phyloP scores from a whole-genome alignment of 148 eudicot species.

The Rhododendron williamsianum region DNA sequence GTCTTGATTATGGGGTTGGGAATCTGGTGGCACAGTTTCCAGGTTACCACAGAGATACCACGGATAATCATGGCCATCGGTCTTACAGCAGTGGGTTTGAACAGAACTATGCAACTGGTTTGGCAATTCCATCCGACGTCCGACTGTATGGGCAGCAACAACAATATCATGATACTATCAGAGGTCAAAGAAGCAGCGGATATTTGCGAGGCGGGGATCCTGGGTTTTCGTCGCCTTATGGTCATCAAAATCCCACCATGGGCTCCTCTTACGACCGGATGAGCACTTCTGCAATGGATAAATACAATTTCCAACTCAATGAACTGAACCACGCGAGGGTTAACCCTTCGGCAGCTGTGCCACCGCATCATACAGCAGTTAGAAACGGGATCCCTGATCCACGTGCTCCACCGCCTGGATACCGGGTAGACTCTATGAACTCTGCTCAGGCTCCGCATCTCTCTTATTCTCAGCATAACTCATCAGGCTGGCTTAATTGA shows the following conservation, averaged over 20 bases:
- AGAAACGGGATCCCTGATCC: constrained; percentile 16
- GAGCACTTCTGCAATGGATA: constrained; percentile 31
- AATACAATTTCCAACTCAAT: constrained; percentile 32
- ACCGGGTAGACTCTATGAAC: constrained; percentile 15
- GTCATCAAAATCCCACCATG: constrained; percentile 7
- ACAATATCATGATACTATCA: constrained; percentile 5
- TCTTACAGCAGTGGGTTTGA: constrained; percentile 12
- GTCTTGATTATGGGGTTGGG: constrained; percentile 10
- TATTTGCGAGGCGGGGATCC: constrained; percentile 12
- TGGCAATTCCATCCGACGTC: neutral
- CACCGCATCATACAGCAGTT: neutral
- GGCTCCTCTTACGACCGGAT: constrained; percentile 2
- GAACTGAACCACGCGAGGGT: constrained; percentile 21
- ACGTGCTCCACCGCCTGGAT: constrained; percentile 14
- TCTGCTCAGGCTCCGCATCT: constrained; percentile 26
- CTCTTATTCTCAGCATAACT: constrained; percentile 8
- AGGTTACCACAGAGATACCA: constrained; percentile 14
- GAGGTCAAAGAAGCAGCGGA: constrained; percentile 17
- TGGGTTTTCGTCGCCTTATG: constrained; percentile 11
- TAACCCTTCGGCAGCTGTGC: constrained; percentile 13
- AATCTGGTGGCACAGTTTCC: constrained; percentile 6
- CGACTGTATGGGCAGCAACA: constrained; percentile 15
- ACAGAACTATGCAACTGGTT: constrained; percentile 6
- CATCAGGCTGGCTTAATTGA: constrained; percentile 41
- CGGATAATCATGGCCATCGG: constrained; percentile 14